Evolutionary conservation across 1,284 basidiomycete genomes (phyloP).

Genomic region (Abortiporus biennis): DNA sequence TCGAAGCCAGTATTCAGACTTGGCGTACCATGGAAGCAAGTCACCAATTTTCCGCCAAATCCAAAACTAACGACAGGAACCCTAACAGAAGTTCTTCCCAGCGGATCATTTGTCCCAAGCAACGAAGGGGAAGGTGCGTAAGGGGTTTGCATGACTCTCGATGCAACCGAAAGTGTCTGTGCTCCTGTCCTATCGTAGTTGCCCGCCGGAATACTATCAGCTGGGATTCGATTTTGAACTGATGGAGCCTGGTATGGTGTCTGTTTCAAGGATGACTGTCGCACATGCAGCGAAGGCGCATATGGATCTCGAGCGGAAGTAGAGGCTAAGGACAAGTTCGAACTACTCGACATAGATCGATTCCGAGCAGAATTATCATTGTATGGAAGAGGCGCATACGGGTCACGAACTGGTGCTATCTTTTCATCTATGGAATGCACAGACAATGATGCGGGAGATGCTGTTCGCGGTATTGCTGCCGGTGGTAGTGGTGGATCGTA

Average conservation of each 20-base stretch:
- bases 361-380: slow-evolving; percentile 27
- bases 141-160: slow-evolving; percentile 36
- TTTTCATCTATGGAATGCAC: slow-evolving; percentile 15
- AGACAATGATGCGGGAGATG: slow-evolving; percentile 21
- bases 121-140: slow-evolving; percentile 76
- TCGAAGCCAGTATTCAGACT: slow-evolving; percentile 70
- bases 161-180: slow-evolving; percentile 40
- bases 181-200: slow-evolving; percentile 14
- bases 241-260: neutral
- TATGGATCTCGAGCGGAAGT: slow-evolving; percentile 34
- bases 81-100: slow-evolving; percentile 67
- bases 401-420: slow-evolving; percentile 11
- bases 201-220: slow-evolving; percentile 9
- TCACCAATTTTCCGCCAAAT: slow-evolving; percentile 82
- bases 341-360: slow-evolving; percentile 46
- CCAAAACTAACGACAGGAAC: slow-evolving; percentile 85
- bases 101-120: slow-evolving; percentile 76
- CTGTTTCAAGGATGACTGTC: slow-evolving; percentile 13
- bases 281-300: slow-evolving; percentile 27
- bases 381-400: too few species aligned
- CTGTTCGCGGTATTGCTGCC: slow-evolving; percentile 12
- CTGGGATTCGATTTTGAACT: neutral
- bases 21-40: slow-evolving; percentile 76
- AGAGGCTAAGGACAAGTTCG: slow-evolving; percentile 35
- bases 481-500: slow-evolving; percentile 11